Base-by-base conservation (phyloP, 495 filamentous ascomycete genomes). In the Staphylotrichum longicolle region DNA sequence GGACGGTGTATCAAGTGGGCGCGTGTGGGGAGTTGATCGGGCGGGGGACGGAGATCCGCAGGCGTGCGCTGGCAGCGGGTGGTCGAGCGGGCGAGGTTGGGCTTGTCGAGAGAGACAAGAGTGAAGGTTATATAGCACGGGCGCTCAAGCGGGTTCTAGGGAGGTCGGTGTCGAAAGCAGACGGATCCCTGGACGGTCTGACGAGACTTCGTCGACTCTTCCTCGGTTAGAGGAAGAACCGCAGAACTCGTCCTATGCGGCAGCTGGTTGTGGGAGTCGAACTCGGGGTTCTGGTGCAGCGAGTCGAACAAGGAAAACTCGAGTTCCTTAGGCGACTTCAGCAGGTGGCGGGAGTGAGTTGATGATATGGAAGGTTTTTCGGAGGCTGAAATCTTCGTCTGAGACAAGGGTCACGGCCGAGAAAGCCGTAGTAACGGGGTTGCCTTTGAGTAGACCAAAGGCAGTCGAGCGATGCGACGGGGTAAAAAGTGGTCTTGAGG, bases 161-260 rank as follows among this genome's bases (percentile, higher is more conserved):
- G 92, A 80, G 92, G 92, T 82, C 88, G 88, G 84, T 89, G 93
- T 75, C 84, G 85, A 78, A 91, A 81, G 71, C 74, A 77, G 73
- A 77, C 89, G 82, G 87, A 87, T 84, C 88, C 89, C 80, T 86
- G 80, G 80, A 83, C 83, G 84, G 87, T 85, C 86, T 87, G 87
- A 85, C 88, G 84, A 87, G 86, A 87, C 84, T 87, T 88, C 85
- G 86, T 86, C 86, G 89, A 93, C 88, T 90, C 91, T 92, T 90
- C 91, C 91, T 88, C 90, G 66, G 75, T 77, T 78, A 94, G 92
- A 93, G 91, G 92, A 95, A 97, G 92, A 93, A 91, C 86, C 88
- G 84, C 82, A 86, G 83, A 87, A 88, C 84, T 82, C 86, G 85
- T 91, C 88, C 90, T 97, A 97, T 97, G 91, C 92, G 92, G 92